Conservation (phyloP, 495 filamentous ascomycete genomes). For the Podospora tetraspora region DNA sequence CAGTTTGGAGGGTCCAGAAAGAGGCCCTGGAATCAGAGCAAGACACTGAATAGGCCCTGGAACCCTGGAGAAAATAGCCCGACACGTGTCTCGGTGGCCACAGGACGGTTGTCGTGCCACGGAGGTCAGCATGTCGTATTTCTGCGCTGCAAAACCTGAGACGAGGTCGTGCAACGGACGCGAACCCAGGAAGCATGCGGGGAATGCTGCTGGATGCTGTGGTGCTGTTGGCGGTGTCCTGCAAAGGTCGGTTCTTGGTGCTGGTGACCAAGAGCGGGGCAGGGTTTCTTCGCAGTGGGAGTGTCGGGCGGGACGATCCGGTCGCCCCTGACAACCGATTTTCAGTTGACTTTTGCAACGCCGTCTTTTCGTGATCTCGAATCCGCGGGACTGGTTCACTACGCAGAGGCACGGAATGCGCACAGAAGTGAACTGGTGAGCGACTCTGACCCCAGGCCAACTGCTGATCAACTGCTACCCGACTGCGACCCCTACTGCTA, state of each 20-base stretch:
- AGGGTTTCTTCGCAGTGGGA: not conserved
- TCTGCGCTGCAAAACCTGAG: not conserved
- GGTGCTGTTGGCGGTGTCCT: not conserved
- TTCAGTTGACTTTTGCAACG: not conserved
- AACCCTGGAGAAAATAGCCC: not conserved
- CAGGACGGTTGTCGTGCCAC: not conserved
- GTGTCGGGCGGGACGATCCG: not conserved
- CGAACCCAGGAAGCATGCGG: not conserved
- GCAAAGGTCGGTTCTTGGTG: not conserved
- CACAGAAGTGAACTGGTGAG: not conserved
- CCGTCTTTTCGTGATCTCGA: not conserved
- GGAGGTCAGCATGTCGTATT: not conserved
- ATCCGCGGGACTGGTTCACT: not conserved
- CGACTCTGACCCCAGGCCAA: not conserved
- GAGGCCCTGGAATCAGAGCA: not conserved
- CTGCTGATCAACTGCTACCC: not conserved
- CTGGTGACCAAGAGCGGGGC: not conserved
- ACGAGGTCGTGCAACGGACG: not conserved
- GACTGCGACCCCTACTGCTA: too few species aligned
- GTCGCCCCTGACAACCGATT: not conserved
- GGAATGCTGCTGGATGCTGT: not conserved
- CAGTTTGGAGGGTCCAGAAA: not conserved
- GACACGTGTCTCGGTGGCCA: not conserved
- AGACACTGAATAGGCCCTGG: not conserved
- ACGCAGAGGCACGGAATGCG: not conserved